phyloP scores from a whole-genome alignment of 768 basidiomycete genomes.

The Amanita inopinata region DNA sequence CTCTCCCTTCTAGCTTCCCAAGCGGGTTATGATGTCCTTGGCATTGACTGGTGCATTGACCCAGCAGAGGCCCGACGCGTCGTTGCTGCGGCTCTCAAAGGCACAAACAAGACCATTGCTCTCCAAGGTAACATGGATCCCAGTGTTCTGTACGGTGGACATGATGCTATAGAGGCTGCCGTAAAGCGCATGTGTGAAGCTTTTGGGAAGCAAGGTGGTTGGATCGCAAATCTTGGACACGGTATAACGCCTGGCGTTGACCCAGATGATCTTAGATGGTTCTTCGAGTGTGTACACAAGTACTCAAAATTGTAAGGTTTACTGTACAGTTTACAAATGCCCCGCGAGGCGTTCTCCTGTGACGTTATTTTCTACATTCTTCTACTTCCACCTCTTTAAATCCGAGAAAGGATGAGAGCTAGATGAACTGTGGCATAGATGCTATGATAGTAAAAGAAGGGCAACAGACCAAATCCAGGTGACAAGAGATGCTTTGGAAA shows the following conservation, averaged over 20 bases:
- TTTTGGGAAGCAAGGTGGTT: slow-evolving; percentile 63
- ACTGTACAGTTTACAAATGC: background rate
- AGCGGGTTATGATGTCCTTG: slow-evolving; percentile 78
- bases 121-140: slow-evolving; percentile 96
- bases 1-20: slow-evolving; percentile 48
- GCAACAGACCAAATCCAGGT: background rate
- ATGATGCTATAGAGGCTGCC: slow-evolving; percentile 74
- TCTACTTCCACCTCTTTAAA: slow-evolving; percentile 1
- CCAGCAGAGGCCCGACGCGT: slow-evolving; percentile 58
- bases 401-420: background rate
- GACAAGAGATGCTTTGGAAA: background rate
- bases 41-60: slow-evolving; percentile 88
- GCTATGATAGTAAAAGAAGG: no score
- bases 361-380: background rate
- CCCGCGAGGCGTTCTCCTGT: background rate
- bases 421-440: slow-evolving; percentile 2
- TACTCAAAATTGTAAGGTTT: slow-evolving; percentile 38
- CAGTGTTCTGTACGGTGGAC: slow-evolving; percentile 73
- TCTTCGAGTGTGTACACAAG: slow-evolving; percentile 83
- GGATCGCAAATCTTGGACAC: slow-evolving; percentile 97
- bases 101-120: slow-evolving; percentile 33
- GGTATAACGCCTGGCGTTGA: slow-evolving; percentile 95
- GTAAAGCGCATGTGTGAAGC: slow-evolving; percentile 74
- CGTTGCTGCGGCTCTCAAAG: slow-evolving; percentile 29
- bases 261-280: slow-evolving; percentile 87